Base-by-base conservation (phyloP, 306 rosid species). In the Begonia masoniana region DNA sequence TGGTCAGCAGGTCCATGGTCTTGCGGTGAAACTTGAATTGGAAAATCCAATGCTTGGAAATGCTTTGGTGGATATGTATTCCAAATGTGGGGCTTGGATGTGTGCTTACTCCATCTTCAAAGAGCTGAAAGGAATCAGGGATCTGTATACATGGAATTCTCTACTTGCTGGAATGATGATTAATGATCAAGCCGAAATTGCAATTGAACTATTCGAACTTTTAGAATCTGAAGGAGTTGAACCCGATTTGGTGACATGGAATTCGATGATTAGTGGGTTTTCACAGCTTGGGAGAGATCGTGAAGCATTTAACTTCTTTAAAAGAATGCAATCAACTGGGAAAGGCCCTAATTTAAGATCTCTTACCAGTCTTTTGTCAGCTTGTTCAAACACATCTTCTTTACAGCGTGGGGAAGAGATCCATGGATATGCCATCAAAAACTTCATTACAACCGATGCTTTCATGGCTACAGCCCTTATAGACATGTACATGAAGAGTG, bases 171-270 rank as follows among this genome's bases (percentile, higher is more conserved):
- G 94, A 45, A 73, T 86, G 89, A 72, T 87, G 82, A 51, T 74
- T 59, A 80, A 78, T 63, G 67, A 52, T 4, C 77, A 74, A 62
- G 24, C 67, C 58, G 82, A 74, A 60, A 66, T 39, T 52, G 82
- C 87, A 1, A 64, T 76, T 52, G 62, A 58, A 24, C 53, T 87
- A 50, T 81, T 87, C 61, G 54, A 64, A 54, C 55, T 56, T 59
- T 23, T 83, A 54, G 67, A 63, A 56, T 41, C 41, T 41, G 79
- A 76, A 56, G 80, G 74, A 53, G n/a, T 83, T 47, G 51, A 63
- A 51, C 81, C 87, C 26, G 91, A 87, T 81, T 73, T 82, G 31
- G 83, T 77, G 24, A 87, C 84, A 2, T 83, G 96, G 91, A 83
- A 76, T 64, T 72, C 83, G 13, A 72, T 87, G 80, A 78, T 83